Evolutionary conservation across 1,284 basidiomycete genomes (phyloP).

Genomic region (Abortiporus biennis): DNA sequence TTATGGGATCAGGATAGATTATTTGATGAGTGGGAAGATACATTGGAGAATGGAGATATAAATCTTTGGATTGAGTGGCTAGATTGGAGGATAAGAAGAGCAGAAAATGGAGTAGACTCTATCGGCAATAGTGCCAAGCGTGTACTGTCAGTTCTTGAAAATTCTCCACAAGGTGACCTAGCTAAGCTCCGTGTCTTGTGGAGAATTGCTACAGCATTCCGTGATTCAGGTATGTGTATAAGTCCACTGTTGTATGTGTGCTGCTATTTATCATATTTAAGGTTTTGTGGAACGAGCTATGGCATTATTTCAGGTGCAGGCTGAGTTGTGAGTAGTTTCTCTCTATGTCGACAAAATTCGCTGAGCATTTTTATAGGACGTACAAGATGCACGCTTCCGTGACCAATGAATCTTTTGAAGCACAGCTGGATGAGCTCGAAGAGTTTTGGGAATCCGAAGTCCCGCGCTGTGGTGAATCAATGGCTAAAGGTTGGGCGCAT

Average conservation of each 20-base stretch:
- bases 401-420: conserved; percentile 33
- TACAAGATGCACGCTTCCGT: conserved; percentile 47
- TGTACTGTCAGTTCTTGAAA: conserved; percentile 32
- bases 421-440: conserved; percentile 52
- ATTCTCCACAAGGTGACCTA: conserved; percentile 40
- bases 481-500: conserved; percentile 54
- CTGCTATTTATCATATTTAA: conserved; percentile 9
- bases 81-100: conserved; percentile 58
- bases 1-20: conserved; percentile 57
- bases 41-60: conserved; percentile 29
- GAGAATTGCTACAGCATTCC: conserved; percentile 62
- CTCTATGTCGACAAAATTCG: neutral
- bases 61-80: conserved; percentile 65
- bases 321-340: conserved; percentile 53
- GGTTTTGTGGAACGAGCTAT: conserved; percentile 53
- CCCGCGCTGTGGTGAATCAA: conserved; percentile 56
- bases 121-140: conserved; percentile 44
- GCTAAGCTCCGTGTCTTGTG: conserved; percentile 63
- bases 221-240: conserved; percentile 75
- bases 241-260: neutral
- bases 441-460: conserved; percentile 75
- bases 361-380: conserved; percentile 30
- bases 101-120: conserved; percentile 40
- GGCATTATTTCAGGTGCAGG: conserved; percentile 72
- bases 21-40: conserved; percentile 65